Percentiles rank a stretch among this genome's conserved stretches.
These are phyloP conservation scores for Lonicera japonica DNA, from an alignment of 129 eudicot genomes.

Conservation along the genomic window DNA sequence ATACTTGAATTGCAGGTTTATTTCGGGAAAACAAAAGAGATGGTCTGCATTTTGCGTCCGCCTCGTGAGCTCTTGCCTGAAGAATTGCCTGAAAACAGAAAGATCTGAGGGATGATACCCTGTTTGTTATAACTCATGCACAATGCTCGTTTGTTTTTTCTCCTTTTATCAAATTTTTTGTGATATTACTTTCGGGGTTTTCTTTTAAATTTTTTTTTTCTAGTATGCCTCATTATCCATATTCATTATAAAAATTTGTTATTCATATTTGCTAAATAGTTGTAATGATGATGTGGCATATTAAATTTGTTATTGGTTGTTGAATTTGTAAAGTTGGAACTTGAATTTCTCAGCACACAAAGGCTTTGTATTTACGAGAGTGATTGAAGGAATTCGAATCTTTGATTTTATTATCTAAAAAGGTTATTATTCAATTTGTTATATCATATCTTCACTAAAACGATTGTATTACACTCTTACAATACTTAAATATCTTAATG, in stretches of 20 bases:
- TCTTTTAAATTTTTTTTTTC: neutral
- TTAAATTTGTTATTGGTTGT: no score
- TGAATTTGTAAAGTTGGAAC: no score
- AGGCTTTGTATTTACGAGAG: no score
- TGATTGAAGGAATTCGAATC: no score
- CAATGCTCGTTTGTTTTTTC: neutral
- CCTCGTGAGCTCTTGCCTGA: conserved; percentile 61
- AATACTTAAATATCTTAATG: no score
- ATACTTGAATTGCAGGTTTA: conserved; percentile 51
- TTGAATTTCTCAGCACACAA: no score
- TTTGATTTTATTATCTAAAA: no score
- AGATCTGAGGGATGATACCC: neutral
- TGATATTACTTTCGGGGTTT: neutral
- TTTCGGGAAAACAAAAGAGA: conserved; percentile 97
- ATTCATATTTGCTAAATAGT: no score
- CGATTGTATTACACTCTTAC: no score
- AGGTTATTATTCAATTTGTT: no score
- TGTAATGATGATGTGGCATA: no score
- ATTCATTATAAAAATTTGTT: neutral
- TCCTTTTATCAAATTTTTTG: neutral
- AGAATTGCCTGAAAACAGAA: conserved; percentile 57
- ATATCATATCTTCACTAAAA: no score
- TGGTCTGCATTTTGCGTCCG: conserved; percentile 92
- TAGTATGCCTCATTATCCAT: neutral
- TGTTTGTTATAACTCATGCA: neutral